Evolutionary conservation across 1,284 basidiomycete genomes (phyloP), one percentile per base, ranked within the genome.

Genomic region (Cryptococcus sp.): DNA sequence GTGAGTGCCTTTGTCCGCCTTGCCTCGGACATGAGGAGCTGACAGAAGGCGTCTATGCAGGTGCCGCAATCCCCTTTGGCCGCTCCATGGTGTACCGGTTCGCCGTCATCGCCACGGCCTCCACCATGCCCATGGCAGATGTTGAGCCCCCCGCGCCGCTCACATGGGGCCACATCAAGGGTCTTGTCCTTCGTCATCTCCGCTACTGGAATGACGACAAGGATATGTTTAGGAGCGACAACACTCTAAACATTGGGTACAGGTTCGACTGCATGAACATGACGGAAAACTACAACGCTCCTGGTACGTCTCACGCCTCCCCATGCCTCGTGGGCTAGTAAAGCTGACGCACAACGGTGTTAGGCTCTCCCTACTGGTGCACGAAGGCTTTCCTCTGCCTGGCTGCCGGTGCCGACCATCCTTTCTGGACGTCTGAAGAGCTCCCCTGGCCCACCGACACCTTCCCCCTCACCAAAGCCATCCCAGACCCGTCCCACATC

Each of bases 71-170:
- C 64, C 84, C 87, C 0, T 90, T 88, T 65, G 88, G 87, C 6
- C 78, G 87, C 47, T 87, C 85, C 60, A 81, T 88, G 79, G 85
- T 85, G 6, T 89, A 89, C 70, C 83, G 88, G 45, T 88, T 87
- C 66, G 87, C 87, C 8, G 87, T 87, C 82, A 84, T 87, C 23
- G 84, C 86, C 7, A 87, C 87, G 71, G 88, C 87, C 82, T 84
- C 85, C 16, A 86, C 85, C 3, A 74, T 88, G 36, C 86, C 86
- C 0, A 86, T 87, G 58, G 86, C 86, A 2, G 83, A 87, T 61
- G 79, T 87, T 21, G 82, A 83, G 18, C 82, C 84, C 9, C 85
- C 86, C 18, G 82, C 83, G 0, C 87, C 87, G 3, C 77, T 88
- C 35, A 46, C 63, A 1, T 88, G 85, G 86, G 87, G 87, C 12